These are phyloP conservation scores for Blumeria hordei DNA, from an alignment of 2,329 filamentous ascomycete genomes.

Conservation along the genomic window DNA sequence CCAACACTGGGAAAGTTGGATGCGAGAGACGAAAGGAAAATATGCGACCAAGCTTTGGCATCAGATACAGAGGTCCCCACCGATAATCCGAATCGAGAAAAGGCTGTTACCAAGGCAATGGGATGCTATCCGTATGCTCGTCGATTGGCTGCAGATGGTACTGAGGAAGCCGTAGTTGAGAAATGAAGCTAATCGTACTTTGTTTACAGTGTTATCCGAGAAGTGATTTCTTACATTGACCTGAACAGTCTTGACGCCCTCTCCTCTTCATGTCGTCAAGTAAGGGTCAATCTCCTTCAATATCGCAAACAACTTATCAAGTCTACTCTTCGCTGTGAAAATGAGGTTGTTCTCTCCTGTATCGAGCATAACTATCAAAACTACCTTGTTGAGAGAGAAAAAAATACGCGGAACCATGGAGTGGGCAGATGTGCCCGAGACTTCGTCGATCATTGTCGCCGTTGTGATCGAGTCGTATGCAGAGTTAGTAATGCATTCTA, in stretches of 20 bases:
- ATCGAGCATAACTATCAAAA: constrained; percentile 31
- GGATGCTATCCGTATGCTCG: constrained; percentile 42
- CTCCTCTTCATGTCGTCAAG: constrained; percentile 56
- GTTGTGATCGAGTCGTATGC: constrained; percentile 56
- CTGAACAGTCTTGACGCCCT: constrained; percentile 70
- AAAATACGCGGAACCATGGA: constrained; percentile 29
- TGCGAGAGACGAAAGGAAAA: too few relatives aligned
- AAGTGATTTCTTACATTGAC: constrained; percentile 56
- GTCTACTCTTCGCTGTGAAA: constrained; percentile 57
- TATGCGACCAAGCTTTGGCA: constrained; percentile 5
- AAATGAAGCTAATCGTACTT: background rate
- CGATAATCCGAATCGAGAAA: constrained; percentile 23
- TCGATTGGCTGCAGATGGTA: constrained; percentile 1
- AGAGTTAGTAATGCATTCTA: constrained; percentile 33
- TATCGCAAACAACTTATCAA: constrained; percentile 50
- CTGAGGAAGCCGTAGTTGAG: background rate
- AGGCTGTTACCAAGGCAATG: constrained; percentile 34
- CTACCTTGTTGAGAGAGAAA: constrained; percentile 34
- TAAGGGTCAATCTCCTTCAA: constrained; percentile 54
- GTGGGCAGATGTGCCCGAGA: constrained; percentile 63
- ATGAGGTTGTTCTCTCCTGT: constrained; percentile 35
- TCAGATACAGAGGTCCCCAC: constrained; percentile 9
- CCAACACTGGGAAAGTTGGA: too few relatives aligned
- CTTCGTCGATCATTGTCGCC: constrained; percentile 61
- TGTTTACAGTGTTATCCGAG: constrained; percentile 41